Evolutionary conservation across 192 early-diverging fungal genomes (phyloP).

Genomic region (Cladochytrium replicatum): DNA sequence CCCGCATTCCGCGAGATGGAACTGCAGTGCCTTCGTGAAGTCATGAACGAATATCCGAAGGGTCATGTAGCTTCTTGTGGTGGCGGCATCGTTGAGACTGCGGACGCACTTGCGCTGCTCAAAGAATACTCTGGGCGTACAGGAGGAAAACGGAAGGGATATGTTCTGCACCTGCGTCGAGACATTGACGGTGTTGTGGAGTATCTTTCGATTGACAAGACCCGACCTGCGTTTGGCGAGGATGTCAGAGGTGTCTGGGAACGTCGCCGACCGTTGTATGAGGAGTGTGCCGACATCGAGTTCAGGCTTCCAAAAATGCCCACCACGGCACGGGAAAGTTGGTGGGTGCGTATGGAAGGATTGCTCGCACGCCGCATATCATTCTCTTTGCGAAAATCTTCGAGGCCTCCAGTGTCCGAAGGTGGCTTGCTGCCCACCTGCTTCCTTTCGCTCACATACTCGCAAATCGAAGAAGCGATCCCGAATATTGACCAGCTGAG

Average conservation of each 20-base stretch:
- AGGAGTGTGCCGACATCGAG: slow-evolving; percentile 70
- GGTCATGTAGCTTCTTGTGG: slow-evolving; percentile 81
- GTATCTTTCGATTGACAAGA: slow-evolving; percentile 70
- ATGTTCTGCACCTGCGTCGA: slow-evolving; percentile 72
- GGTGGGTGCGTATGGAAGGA: too few relatives aligned
- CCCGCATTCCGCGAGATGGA: slow-evolving; percentile 78
- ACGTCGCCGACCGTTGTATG: slow-evolving; percentile 66
- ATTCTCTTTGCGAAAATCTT: too few relatives aligned
- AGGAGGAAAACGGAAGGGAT: slow-evolving; percentile 12
- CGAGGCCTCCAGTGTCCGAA: slow-evolving; percentile 25
- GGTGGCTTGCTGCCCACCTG: slow-evolving; percentile 35
- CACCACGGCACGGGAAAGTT: too few relatives aligned
- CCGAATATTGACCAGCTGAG: slow-evolving; percentile 49
- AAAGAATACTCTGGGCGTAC: slow-evolving; percentile 40
- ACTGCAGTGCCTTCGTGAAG: slow-evolving; percentile 47
- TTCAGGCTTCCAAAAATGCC: too few relatives aligned
- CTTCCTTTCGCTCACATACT: slow-evolving; percentile 81
- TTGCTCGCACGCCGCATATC: too few relatives aligned
- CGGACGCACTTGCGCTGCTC: slow-evolving; percentile 55
- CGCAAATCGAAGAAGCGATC: slow-evolving; percentile 33
- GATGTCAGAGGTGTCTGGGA: slow-evolving; percentile 73
- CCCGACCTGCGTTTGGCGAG: slow-evolving; percentile 74
- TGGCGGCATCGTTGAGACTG: slow-evolving; percentile 87
- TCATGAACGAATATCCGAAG: slow-evolving; percentile 45
- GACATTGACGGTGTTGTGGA: slow-evolving; percentile 70